Base-by-base conservation (phyloP, 495 filamentous ascomycete species). In the Penicillium tannophilum region DNA sequence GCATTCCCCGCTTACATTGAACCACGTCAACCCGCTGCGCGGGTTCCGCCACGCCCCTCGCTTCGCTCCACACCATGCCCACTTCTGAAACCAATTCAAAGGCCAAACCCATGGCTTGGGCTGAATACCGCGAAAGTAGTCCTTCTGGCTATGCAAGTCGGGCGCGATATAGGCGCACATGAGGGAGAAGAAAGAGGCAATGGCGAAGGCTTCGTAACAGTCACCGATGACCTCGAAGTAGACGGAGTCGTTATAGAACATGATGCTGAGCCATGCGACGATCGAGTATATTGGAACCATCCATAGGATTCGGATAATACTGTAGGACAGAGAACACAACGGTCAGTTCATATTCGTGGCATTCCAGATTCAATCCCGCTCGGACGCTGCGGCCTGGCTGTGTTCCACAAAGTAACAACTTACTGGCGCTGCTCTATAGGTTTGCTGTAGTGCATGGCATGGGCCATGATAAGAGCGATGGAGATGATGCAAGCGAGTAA, bases 181-280 rank as follows among this genome's bases (percentile, higher is more conserved):
- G 20, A 97, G 79, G n/a, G 89, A 84, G 72, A 96, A 97, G 80
- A 97, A 97, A 55, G 88, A 88, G 33, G 90, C 87, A 58, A 97
- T 93, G 44, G 91, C 89, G 65, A 97, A 94, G 5, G 92, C 91
- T 76, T 97, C 92, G 72, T 96, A 96, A 72, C 90, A 95, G 66
- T 96, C 86, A 60, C 89, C 85, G 52, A 92, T 66, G 31, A 96
- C 87, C 62, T 89, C 79, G 69, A 88, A 96, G 70, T 96, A 96
- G 39, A 96, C 84, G 14, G 88, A 84, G 61, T 93, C 84, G 72
- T 84, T 84, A 54, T 95, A 94, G 74, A 85, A 92, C 58, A 80
- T 81, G 60, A 92, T 87, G 54, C 83, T 85, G 54, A 96, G 83
- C 77, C 90, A 92, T 43, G 90, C 86, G 51, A 92, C 88, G 48